Base-by-base conservation (phyloP, 139 green algal genomes). In the Volvox reticuliferus region DNA sequence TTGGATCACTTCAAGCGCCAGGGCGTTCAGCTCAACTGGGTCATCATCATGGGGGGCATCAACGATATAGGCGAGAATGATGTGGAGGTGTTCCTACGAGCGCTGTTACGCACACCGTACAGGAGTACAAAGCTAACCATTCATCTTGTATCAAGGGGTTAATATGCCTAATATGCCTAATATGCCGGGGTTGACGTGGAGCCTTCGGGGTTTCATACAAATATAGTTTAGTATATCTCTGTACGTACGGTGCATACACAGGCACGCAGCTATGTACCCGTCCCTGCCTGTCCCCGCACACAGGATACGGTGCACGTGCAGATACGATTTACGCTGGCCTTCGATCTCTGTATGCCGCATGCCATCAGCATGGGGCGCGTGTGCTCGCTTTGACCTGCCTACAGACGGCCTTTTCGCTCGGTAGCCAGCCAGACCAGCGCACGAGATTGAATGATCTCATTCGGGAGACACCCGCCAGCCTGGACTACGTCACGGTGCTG, bases 1-100 rank as follows among this genome's bases (percentile, higher is more conserved):
- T 36, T 88, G 33, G 14, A 18, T 14, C 28, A 67, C 3, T 65
- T 36, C 21, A 36, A 79, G 35, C 55, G 50, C 6, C 21, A 75
- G 9, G 35, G 14, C 33, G 16, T 65, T 0, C 21, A 35, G 20
- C 63, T 78, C 65, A 65, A 22, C 65, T 88, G 82, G 82, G 82
- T 88, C 28, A 32, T 88, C 65, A 79, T 88, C 22, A 62, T 88
- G 32, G 82, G 82, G 16, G 82, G 82, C 33, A 88, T 88, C 63
- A 88, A 88, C 65, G 82, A 88, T 36, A 14, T 88, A 63, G 82
- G 82, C 79, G 22, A 14, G 82, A 9, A 16, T 12, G 9, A 28
- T 16, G 65, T 3, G 65, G 6, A 73, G 21, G 65, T 24, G 21
- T 24, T 28, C 65, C 21, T 16, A 73, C 65, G 6, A 28, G 65